These are phyloP conservation scores for Aspergillus sp. DNA, from an alignment of 2,329 filamentous ascomycete genomes.

Conservation along the genomic window DNA sequence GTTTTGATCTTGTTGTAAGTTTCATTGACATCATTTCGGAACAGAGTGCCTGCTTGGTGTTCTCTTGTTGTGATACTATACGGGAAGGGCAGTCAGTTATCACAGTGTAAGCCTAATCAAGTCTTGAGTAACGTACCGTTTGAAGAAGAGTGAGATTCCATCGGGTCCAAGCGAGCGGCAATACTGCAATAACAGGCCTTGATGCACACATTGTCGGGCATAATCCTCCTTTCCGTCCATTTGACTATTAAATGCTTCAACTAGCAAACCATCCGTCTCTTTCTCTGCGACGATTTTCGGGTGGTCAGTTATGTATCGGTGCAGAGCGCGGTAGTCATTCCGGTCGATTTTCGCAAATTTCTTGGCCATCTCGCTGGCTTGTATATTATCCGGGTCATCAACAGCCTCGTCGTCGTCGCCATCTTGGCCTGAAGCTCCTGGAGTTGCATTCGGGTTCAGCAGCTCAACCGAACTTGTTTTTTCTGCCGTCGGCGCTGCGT, in stretches of 20 bases:
- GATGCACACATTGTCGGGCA: conserved; percentile 85
- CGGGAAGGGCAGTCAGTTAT: conserved; percentile 10
- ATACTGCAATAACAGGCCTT: conserved; percentile 89
- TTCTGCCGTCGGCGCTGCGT: conserved; percentile 45
- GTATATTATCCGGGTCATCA: conserved; percentile 69
- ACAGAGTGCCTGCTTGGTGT: conserved; percentile 87
- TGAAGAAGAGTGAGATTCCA: conserved; percentile 91
- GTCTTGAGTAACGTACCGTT: conserved; percentile 54
- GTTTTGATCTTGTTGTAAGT: conserved; percentile 81
- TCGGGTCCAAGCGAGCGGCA: conserved; percentile 86
- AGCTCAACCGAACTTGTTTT: conserved; percentile 61
- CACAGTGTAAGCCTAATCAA: background rate
- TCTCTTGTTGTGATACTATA: conserved; percentile 74
- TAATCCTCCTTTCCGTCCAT: conserved; percentile 74
- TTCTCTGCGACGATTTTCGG: conserved; percentile 76
- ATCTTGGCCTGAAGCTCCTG: conserved; percentile 46
- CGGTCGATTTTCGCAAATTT: conserved; percentile 76
- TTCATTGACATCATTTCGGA: conserved; percentile 86
- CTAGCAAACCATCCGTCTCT: conserved; percentile 86
- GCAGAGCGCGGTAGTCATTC: conserved; percentile 70
- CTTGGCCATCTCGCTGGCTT: conserved; percentile 75
- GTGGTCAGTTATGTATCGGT: conserved; percentile 76
- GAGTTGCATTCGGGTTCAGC: conserved; percentile 63
- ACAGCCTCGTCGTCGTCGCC: conserved; percentile 49
- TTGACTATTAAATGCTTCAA: conserved; percentile 87